phyloP scores from a whole-genome alignment of 1,284 basidiomycete genomes.

The Fereydounia khargensis region DNA sequence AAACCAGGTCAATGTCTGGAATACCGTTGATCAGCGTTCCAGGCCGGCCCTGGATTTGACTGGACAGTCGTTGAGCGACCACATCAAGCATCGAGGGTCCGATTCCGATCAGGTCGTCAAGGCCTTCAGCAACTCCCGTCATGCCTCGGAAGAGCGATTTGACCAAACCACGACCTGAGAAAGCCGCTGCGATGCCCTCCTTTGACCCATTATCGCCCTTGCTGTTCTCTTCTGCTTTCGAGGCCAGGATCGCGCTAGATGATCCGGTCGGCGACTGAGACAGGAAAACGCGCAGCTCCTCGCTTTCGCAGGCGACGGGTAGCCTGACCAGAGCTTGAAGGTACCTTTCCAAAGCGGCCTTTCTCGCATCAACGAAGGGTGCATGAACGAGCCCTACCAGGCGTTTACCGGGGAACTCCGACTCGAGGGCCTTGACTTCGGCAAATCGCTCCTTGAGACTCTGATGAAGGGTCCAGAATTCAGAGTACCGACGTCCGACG shows the following conservation, averaged over 20 bases:
- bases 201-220: background rate
- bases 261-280: constrained; percentile 61
- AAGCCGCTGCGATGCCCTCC: background rate
- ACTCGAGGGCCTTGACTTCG: constrained; percentile 32
- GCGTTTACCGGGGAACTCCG: constrained; percentile 40
- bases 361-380: constrained; percentile 69
- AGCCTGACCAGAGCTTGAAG: constrained; percentile 65
- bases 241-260: background rate
- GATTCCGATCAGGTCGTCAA: constrained; percentile 42
- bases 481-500: constrained; percentile 85
- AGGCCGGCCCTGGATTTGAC: constrained; percentile 31
- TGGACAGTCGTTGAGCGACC: constrained; percentile 39
- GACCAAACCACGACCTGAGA: constrained; percentile 24
- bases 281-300: constrained; percentile 79
- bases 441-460: constrained; percentile 67
- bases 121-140: constrained; percentile 39
- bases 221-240: background rate
- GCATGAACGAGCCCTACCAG: constrained; percentile 34
- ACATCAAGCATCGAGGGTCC: constrained; percentile 46
- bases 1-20: constrained; percentile 37
- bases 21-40: constrained; percentile 13
- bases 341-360: constrained; percentile 79
- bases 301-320: constrained; percentile 63
- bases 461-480: constrained; percentile 85
- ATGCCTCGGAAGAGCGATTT: constrained; percentile 38